phyloP scores from a whole-genome alignment of 306 rosid genomes.

The Quercus berberidifolia region DNA sequence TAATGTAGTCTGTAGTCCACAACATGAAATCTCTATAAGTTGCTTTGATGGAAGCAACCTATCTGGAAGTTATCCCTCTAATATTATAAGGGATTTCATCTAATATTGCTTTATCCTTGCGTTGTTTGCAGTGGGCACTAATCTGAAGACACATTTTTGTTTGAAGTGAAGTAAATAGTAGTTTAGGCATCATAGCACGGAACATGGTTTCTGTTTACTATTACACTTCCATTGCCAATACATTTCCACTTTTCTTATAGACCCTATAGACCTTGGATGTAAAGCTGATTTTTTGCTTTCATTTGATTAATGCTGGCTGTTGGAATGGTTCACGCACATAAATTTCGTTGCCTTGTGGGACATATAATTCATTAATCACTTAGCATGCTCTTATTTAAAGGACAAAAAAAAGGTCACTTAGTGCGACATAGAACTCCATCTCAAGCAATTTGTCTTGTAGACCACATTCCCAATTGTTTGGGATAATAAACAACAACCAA shows the following conservation, averaged over 20 bases:
- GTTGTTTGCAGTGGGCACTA: not conserved
- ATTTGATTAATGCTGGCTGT: not conserved
- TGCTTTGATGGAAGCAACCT: not conserved
- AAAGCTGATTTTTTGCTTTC: not conserved
- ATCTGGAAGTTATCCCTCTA: not conserved
- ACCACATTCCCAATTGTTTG: not conserved
- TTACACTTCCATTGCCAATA: not conserved
- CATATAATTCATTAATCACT: not conserved
- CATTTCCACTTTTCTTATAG: not conserved
- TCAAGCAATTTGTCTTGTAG: not conserved
- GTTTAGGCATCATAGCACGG: not conserved
- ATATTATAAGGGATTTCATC: not conserved
- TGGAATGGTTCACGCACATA: not conserved
- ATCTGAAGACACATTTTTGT: not conserved
- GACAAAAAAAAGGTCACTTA: not conserved
- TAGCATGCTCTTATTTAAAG: not conserved
- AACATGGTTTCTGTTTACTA: not conserved
- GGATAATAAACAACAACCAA: not conserved
- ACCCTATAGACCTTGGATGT: not conserved
- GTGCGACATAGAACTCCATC: not conserved
- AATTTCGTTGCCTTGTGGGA: not conserved
- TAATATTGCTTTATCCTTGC: not conserved
- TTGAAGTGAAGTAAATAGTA: not conserved
- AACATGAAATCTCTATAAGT: not conserved
- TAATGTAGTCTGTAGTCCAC: not conserved